Conservation (phyloP, 2,329 filamentous ascomycete genomes). For the Huntiella moniliformis region DNA sequence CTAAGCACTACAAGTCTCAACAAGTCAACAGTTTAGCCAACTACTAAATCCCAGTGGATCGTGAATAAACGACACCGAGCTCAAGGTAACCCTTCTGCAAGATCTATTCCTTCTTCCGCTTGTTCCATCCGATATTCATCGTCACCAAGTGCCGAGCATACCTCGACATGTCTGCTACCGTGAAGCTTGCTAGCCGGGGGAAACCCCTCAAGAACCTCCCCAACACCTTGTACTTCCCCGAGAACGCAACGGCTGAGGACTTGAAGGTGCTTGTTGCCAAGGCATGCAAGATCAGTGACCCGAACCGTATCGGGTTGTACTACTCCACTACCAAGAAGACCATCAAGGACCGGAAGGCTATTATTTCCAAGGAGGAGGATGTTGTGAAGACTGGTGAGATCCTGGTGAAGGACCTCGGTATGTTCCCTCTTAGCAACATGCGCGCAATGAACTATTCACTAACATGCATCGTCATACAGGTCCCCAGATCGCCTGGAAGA, state of each 20-base stretch:
- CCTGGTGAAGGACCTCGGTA: constrained; percentile 87
- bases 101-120: no score
- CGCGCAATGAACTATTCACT: neutral
- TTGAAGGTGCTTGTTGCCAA: constrained; percentile 37
- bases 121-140: no score
- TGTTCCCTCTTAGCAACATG: constrained; percentile 13
- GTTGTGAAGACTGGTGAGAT: constrained; percentile 37
- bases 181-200: constrained; percentile 27
- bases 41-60: no score
- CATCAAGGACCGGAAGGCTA: constrained; percentile 40
- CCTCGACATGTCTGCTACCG: constrained; percentile 13
- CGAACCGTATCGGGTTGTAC: constrained; percentile 43
- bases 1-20: no score
- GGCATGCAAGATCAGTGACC: constrained; percentile 31
- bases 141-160: no score
- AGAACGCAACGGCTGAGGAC: constrained; percentile 38
- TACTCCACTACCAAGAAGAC: constrained; percentile 42
- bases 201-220: constrained; percentile 37
- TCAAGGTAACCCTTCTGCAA: no score
- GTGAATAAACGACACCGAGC: no score
- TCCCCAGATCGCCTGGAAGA: constrained; percentile 76
- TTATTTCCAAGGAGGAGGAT: constrained; percentile 28
- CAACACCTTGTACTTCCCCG: constrained; percentile 27
- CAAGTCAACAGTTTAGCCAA: no score
- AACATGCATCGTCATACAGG: constrained; percentile 30